A percentile compares a stretch with the other conserved stretches of the same genome.
phyloP scores from a whole-genome alignment of 2,329 filamentous ascomycete species.

The Ophiostoma perfectum region DNA sequence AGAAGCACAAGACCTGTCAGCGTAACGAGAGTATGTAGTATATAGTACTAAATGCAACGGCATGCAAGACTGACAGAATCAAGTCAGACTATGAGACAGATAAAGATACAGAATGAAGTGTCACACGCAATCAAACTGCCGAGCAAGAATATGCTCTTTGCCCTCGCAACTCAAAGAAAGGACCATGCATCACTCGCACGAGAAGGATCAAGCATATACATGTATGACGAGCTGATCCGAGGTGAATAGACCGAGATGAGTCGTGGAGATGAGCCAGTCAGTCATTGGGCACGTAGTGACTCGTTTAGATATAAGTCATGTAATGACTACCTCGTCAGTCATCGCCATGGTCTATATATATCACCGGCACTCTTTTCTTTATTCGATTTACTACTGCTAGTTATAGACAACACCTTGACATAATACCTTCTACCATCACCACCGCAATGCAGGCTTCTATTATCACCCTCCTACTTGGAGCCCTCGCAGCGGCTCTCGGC shows the following conservation, averaged over 20 bases:
- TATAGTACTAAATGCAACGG: not conserved
- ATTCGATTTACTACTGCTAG: too few relatives aligned
- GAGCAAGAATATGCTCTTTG: not conserved
- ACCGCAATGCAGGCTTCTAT: not conserved
- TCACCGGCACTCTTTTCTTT: not conserved
- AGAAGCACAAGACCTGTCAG: not conserved
- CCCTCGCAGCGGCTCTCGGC: not conserved
- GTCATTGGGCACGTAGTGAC: not conserved
- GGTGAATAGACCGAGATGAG: not conserved
- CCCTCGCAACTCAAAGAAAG: not conserved
- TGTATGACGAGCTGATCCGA: not conserved
- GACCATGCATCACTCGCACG: not conserved
- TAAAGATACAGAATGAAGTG: not conserved
- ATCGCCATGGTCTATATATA: not conserved
- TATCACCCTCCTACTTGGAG: not conserved
- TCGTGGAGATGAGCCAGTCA: not conserved
- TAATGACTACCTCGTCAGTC: not conserved
- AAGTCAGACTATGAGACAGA: too few relatives aligned
- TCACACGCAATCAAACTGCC: conserved; percentile 10
- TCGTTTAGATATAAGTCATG: not conserved
- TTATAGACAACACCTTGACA: not conserved
- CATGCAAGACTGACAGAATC: not conserved
- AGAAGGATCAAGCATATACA: not conserved
- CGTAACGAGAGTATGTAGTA: not conserved
- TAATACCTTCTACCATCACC: not conserved